Base-by-base conservation (phyloP, 768 basidiomycete species). In the Cystobasidium tubakii region DNA sequence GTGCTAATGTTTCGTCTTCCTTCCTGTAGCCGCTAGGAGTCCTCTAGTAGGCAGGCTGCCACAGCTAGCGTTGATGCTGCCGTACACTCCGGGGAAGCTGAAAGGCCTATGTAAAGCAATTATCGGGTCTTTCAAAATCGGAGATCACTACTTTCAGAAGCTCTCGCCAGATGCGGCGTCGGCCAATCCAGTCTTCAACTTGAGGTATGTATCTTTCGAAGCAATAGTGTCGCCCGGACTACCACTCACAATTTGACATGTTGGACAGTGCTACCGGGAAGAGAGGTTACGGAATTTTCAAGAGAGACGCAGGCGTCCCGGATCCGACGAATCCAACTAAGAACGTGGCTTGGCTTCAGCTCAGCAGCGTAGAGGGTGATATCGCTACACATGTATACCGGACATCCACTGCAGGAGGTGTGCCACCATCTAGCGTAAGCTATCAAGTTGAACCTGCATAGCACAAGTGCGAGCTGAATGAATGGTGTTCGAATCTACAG, bases 121-220 rank as follows among this genome's bases (percentile, higher is more conserved):
- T 25, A 70, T 70, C 33, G 66, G 66, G 7, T 70, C 66, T 17
- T 15, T 70, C 46, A 78, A 83, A 46, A 81, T 85, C 36, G 84
- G 84, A 17, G 83, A 86, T 74, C 87, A 89, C 76, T 88, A 85
- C 82, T 89, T 87, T 79, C 82, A 86, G 42, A 78, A 82, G 0
- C 76, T 82, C 67, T 80, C 82, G 3, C 84, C 83, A 3, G 79
- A 79, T 1, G 84, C 19, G 81, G 82, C 70, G 10, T 78, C 79
- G 46, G 86, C 88, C 0, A 83, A 84, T 76, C 86, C 86, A 84
- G 88, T 88, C 79, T 86, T 86, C 81, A 83, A 84, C 13, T 82
- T 83, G n/a, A 25, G 62, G 62, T 63, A 15, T 6, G 27, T n/a
- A n/a, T 9, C 4, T 10, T n/a, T n/a, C 27, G 21, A 63, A 31